Percentiles rank a stretch among this genome's conserved stretches.
Conservation (phyloP, 441 rosid species). For the Aleurites moluccanus region DNA sequence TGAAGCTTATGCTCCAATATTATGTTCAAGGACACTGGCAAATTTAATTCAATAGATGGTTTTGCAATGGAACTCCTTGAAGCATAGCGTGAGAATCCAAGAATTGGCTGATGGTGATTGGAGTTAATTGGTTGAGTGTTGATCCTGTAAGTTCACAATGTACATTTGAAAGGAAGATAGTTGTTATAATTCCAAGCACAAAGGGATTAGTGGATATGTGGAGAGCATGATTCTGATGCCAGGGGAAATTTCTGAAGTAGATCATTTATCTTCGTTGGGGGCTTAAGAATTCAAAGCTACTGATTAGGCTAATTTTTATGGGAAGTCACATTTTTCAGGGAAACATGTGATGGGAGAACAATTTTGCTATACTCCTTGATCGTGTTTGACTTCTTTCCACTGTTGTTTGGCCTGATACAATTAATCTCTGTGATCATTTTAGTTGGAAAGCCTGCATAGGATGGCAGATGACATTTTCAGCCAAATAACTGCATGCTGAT, state of each 20-base stretch:
- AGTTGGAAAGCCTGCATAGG: neutral
- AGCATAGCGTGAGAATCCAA: neutral
- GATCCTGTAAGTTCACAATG: too few relatives aligned
- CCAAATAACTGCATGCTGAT: neutral
- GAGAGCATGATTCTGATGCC: neutral
- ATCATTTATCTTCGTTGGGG: neutral
- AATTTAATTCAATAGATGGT: conserved; percentile 1
- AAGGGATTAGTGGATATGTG: neutral
- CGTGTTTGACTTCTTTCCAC: neutral
- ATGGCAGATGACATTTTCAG: neutral
- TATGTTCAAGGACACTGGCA: neutral
- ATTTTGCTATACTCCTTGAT: neutral
- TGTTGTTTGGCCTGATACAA: neutral
- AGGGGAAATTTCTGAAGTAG: neutral
- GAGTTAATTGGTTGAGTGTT: neutral
- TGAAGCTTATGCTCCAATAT: neutral
- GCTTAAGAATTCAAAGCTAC: neutral
- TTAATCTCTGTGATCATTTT: conserved; percentile 1
- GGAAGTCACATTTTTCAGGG: neutral
- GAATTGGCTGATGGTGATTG: neutral
- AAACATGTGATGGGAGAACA: neutral
- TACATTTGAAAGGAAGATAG: neutral
- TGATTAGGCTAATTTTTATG: neutral
- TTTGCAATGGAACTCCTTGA: neutral
- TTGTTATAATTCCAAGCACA: neutral